Conservation (phyloP, 2,329 filamentous ascomycete genomes). For the Exserohilum turcica region DNA sequence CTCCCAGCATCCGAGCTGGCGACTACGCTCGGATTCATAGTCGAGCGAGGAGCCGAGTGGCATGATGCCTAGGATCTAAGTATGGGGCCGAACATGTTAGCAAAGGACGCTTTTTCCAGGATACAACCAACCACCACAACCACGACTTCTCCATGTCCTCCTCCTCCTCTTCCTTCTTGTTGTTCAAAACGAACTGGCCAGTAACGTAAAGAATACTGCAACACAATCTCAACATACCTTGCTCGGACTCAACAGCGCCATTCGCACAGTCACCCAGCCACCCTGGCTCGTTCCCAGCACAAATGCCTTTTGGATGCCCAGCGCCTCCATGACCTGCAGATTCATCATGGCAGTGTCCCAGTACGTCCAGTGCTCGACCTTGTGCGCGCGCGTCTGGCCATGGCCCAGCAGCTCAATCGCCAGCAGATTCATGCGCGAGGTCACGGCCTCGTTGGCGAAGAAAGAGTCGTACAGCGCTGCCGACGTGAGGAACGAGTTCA, state of each 20-base stretch:
- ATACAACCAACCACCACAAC: too few relatives aligned
- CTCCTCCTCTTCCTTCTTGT: neutral
- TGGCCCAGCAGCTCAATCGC: slow-evolving; percentile 61
- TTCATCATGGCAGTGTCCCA: slow-evolving; percentile 60
- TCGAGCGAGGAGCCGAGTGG: slow-evolving; percentile 60
- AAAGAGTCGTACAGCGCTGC: slow-evolving; percentile 53
- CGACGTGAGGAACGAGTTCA: slow-evolving; percentile 60
- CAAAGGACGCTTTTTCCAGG: neutral
- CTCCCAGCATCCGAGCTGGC: slow-evolving; percentile 57
- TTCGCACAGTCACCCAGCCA: slow-evolving; percentile 58
- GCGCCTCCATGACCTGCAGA: slow-evolving; percentile 47
- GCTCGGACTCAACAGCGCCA: slow-evolving; percentile 59
- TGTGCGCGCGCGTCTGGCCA: slow-evolving; percentile 52
- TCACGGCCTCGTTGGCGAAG: slow-evolving; percentile 46
- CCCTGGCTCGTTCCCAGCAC: slow-evolving; percentile 60
- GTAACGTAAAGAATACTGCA: too few relatives aligned
- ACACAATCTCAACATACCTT: slow-evolving; percentile 34
- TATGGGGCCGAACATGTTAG: neutral
- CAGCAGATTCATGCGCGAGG: slow-evolving; percentile 54
- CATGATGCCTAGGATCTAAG: slow-evolving; percentile 59
- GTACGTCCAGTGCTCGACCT: slow-evolving; percentile 57
- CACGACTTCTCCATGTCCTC: neutral
- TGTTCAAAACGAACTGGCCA: too few relatives aligned
- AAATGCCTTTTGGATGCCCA: slow-evolving; percentile 54
- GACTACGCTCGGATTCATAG: slow-evolving; percentile 53